Base-by-base conservation (phyloP, 495 filamentous ascomycete genomes). In the Hypoxylon perforatum region DNA sequence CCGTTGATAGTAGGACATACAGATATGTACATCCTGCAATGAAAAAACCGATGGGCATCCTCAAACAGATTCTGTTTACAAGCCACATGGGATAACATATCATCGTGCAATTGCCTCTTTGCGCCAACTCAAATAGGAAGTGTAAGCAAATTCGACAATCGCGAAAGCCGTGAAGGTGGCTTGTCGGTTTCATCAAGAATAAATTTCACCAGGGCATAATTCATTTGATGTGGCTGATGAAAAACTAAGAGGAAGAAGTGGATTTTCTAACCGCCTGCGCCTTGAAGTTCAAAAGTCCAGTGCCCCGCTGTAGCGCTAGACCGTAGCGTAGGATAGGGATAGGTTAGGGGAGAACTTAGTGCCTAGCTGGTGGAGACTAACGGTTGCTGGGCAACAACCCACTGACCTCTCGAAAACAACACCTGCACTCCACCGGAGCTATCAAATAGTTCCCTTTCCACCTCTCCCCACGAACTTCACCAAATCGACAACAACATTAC, bases 321-420 rank as follows among this genome's bases (percentile, higher is more conserved):
- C 35, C 2, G 10, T 14, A 23, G 7, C 25, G 25, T 28, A 28
- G 25, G 7, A 7, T 28, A 7, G n/a, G n/a, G n/a, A n/a, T n/a
- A n/a, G n/a, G n/a, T n/a, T n/a, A n/a, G n/a, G n/a, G n/a, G n/a
- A n/a, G n/a, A n/a, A n/a, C n/a, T n/a, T n/a, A n/a, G n/a, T n/a
- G n/a, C n/a, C n/a, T n/a, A n/a, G n/a, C n/a, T 7, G 17, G 1
- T 25, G 18, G 44, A 47, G 22, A 22, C 33, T 1, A n/a, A 17
- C n/a, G 46, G 50, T 53, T 53, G 50, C 50, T 22, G 36, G 2
- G 50, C 50, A 53, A 53, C 50, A 10, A 17, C 9, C 7, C 50
- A 30, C 14, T 28, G 50, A 22, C 15, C 11, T 19, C 18, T 17
- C 39, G 4, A 35, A 57, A 35, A 57, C 38, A 57, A 57, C 39